Percentiles rank a stretch among this genome's conserved stretches.
Conservation (phyloP, 2,329 filamentous ascomycete species). For the Xenosphaeropsis pyriputrescens region DNA sequence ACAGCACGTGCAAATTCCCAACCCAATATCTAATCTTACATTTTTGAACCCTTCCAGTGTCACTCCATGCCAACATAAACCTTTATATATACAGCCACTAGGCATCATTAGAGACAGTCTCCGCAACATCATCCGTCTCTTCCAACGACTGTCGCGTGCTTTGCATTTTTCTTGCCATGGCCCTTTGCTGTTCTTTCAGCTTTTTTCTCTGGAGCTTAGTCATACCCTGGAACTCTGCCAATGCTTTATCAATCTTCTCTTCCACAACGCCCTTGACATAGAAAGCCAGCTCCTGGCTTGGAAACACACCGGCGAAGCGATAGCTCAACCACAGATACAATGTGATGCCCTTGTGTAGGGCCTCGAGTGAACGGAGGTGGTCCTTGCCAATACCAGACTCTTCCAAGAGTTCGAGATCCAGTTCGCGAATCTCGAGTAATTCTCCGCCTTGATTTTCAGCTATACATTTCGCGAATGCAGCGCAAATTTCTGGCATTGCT, state of each 20-base stretch:
- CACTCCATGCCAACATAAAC: too few species aligned
- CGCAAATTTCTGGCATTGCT: conserved; percentile 33
- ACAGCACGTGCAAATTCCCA: too few species aligned
- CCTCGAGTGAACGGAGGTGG: conserved; percentile 54
- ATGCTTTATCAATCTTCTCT: conserved; percentile 39
- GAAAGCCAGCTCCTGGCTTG: conserved; percentile 58
- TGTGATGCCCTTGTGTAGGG: conserved; percentile 68
- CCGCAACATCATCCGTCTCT: too few species aligned
- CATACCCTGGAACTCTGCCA: neutral
- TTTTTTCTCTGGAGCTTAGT: too few species aligned
- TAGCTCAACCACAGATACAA: conserved; percentile 91
- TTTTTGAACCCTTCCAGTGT: too few species aligned
- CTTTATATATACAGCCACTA: too few species aligned
- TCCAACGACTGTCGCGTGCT: too few species aligned
- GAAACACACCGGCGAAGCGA: conserved; percentile 70
- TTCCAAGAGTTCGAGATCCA: conserved; percentile 66
- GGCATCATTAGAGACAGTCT: too few species aligned
- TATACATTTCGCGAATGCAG: conserved; percentile 54
- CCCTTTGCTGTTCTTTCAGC: too few species aligned
- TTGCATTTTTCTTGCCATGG: too few species aligned
- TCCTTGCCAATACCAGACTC: conserved; percentile 22
- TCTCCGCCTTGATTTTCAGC: conserved; percentile 50
- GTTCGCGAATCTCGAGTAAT: conserved; percentile 53
- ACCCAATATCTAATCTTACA: too few species aligned
- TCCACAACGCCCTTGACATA: conserved; percentile 70